Evolutionary conservation across 306 rosid genomes (phyloP), one percentile per base, ranked within the genome.

Genomic region (Bauhinia variegata): DNA sequence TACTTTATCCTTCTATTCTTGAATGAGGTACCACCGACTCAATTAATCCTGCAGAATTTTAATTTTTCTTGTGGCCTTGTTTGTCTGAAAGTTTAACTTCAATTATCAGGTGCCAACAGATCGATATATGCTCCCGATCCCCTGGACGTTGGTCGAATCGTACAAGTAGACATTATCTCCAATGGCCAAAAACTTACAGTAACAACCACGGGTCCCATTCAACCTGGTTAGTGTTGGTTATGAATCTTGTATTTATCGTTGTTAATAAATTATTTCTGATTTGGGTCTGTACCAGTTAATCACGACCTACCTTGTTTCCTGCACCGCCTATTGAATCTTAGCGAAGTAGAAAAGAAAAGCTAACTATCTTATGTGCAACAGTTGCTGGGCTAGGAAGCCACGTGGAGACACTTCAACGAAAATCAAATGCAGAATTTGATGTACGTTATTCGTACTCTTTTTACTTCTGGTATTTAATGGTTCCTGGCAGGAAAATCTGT

Each of bases 71-170:
- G 10, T 43, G 19, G 65, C 47, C 13, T 36, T 14, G 10, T 36
- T 3, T 73, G 65, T 60, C 75, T 79, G 71, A 65, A 52, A 51
- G 56, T 54, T 51, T 68, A 14, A 77, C 72, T 63, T 47, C 49
- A 52, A 33, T 57, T 76, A 63, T 78, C 83, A 92, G 96, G 98
- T 74, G 96, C 93, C 66, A 56, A 46, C 65, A 84, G 80, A 72
- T 75, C 86, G 46, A 55, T 70, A 36, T 92, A 92, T 70, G 91
- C 98, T 58, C 95, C 95, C 5, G 98, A 92, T 41, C 98, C 98
- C n/a, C 78, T 79, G 46, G 98, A 92, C 78, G 93, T 89, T 56
- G 96, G 96, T 52, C 82, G 98, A 78, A 78, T 80, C 75, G 83
- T 92, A 54, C 93, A 88, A 86, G 93, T 83, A 32, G 96, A 92